phyloP scores from a whole-genome alignment of 768 basidiomycete species.

The Rhodotorula sphaerocarpa region DNA sequence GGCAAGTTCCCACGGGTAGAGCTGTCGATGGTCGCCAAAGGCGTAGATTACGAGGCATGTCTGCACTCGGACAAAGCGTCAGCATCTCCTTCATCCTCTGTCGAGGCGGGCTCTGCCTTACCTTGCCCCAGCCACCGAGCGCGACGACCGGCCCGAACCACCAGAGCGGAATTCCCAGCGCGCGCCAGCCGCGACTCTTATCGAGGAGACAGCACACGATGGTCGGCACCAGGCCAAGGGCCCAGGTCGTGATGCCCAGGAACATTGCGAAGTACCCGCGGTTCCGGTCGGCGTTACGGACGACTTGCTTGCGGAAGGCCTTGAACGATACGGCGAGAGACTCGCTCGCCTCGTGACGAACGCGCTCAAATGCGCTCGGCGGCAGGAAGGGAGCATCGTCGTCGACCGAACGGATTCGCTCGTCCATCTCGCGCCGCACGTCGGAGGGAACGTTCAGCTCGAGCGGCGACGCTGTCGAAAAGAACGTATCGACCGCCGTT shows the following conservation, averaged over 20 bases:
- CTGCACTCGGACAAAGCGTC: background rate
- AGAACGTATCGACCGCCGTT: slow-evolving; percentile 26
- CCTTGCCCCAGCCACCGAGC: slow-evolving; percentile 10
- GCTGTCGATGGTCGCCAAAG: slow-evolving; percentile 24
- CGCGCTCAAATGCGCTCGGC: slow-evolving; percentile 21
- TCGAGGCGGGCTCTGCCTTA: too few relatives aligned
- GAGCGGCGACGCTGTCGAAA: slow-evolving; percentile 16
- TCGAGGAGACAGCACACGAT: slow-evolving; percentile 27
- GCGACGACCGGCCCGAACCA: slow-evolving; percentile 18
- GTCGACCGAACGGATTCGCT: slow-evolving; percentile 1
- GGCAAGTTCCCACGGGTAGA: slow-evolving; percentile 19
- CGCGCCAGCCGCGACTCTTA: slow-evolving; percentile 22
- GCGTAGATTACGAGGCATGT: slow-evolving; percentile 27
- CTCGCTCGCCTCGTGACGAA: slow-evolving; percentile 18
- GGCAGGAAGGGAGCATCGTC: slow-evolving; percentile 20
- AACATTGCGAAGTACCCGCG: slow-evolving; percentile 29
- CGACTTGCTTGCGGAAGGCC: slow-evolving; percentile 24
- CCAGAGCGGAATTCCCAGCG: slow-evolving; percentile 25
- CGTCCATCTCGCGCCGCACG: slow-evolving; percentile 25
- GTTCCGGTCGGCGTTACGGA: slow-evolving; percentile 30
- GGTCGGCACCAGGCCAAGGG: slow-evolving; percentile 24
- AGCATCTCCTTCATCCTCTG: too few relatives aligned
- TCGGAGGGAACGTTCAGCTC: slow-evolving; percentile 34
- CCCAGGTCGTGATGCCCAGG: slow-evolving; percentile 22
- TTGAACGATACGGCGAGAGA: slow-evolving; percentile 27